These are phyloP conservation scores for Cordyceps militaris DNA, from an alignment of 2,329 filamentous ascomycete species.

Conservation along the genomic window DNA sequence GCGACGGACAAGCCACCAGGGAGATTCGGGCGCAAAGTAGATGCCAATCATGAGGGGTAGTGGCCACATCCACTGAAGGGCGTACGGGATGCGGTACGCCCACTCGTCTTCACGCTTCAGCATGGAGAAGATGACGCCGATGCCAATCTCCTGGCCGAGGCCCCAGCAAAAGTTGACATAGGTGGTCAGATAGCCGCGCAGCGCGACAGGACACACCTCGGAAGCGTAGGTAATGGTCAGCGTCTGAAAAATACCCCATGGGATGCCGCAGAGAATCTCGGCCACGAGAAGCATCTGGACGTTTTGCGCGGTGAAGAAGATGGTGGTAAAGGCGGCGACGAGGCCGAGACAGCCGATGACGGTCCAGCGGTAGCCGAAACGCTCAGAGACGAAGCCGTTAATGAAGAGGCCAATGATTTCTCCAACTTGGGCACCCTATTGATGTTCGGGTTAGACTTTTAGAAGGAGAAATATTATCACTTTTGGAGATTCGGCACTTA, in stretches of 20 bases:
- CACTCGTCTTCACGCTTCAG: constrained; percentile 58
- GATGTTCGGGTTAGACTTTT: constrained; percentile 18
- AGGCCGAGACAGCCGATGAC: constrained; percentile 51
- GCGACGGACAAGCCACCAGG: constrained; percentile 70
- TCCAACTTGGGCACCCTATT: constrained; percentile 47
- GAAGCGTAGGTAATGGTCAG: constrained; percentile 60
- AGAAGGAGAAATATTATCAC: neutral
- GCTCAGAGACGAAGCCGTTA: constrained; percentile 59
- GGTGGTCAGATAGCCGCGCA: constrained; percentile 65
- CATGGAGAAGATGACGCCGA: constrained; percentile 66
- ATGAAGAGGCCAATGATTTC: constrained; percentile 61
- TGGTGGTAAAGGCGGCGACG: constrained; percentile 50
- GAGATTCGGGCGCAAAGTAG: constrained; percentile 61
- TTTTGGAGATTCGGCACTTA: constrained; percentile 18
- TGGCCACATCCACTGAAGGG: constrained; percentile 73
- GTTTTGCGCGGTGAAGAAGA: constrained; percentile 59
- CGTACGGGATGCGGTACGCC: constrained; percentile 65
- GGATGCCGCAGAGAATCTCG: constrained; percentile 57
- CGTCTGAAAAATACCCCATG: constrained; percentile 54
- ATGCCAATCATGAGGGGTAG: constrained; percentile 59
- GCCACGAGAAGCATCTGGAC: constrained; percentile 52
- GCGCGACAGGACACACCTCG: constrained; percentile 65
- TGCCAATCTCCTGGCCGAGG: constrained; percentile 65
- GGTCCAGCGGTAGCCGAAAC: constrained; percentile 61
- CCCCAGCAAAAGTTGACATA: constrained; percentile 76